Conservation (phyloP, 2,329 filamentous ascomycete genomes). For the Pseudogymnoascus sp. region DNA sequence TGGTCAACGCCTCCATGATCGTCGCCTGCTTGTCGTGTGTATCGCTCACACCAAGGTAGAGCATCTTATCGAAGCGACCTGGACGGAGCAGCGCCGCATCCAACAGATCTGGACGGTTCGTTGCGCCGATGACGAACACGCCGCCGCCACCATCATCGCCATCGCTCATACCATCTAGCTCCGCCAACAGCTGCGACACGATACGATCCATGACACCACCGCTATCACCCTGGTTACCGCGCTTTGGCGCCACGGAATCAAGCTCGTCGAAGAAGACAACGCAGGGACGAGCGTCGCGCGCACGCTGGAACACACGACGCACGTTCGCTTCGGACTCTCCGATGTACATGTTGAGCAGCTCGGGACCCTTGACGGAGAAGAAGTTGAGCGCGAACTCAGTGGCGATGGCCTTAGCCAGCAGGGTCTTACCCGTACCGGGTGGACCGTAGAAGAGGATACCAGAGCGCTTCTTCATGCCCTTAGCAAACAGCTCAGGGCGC, state of each 20-base stretch:
- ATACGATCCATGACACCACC: conserved; percentile 98
- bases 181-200: conserved; percentile 86
- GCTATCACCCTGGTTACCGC: conserved; percentile 94
- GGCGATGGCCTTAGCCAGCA: conserved; percentile 88
- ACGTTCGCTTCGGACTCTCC: conserved; percentile 92
- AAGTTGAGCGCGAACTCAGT: conserved; percentile 93
- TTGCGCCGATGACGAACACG: conserved; percentile 94
- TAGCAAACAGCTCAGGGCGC: conserved; percentile 86
- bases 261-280: conserved; percentile 92
- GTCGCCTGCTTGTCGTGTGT: conserved; percentile 94
- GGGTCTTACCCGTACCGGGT: conserved; percentile 82
- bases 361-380: conserved; percentile 87
- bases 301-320: conserved; percentile 77
- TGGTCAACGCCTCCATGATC: conserved; percentile 86
- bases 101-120: conserved; percentile 86
- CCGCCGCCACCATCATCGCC: conserved; percentile 73
- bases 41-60: conserved; percentile 92
- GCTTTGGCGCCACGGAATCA: conserved; percentile 89
- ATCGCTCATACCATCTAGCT: conserved; percentile 95
- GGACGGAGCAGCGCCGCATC: conserved; percentile 85
- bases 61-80: conserved; percentile 95
- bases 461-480: conserved; percentile 96
- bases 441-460: conserved; percentile 90
- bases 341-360: conserved; percentile 93
- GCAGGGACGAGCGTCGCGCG: conserved; percentile 76